Percentiles rank a stretch among this genome's conserved stretches.
Conservation (phyloP, 805 yeast genomes). For the Torulaspora gathmanii region DNA sequence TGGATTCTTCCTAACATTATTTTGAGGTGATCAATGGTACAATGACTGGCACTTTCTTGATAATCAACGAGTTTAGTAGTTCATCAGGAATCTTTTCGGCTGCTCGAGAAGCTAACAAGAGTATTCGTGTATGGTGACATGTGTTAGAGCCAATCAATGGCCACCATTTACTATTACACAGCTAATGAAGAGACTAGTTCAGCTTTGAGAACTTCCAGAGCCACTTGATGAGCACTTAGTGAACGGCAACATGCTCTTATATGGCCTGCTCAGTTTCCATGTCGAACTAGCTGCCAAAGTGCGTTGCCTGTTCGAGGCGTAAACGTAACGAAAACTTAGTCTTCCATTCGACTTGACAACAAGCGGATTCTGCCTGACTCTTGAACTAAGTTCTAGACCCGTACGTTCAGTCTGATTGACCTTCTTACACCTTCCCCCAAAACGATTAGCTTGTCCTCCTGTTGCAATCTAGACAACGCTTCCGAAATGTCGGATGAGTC, state of each 20-base stretch:
- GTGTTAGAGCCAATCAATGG: slow-evolving; percentile 8
- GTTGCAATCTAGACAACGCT: slow-evolving; percentile 59
- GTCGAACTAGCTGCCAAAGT: background rate
- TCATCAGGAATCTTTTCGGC: slow-evolving; percentile 4
- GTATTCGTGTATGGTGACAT: slow-evolving; percentile 1
- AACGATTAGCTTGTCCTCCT: slow-evolving; percentile 64
- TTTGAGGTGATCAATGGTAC: background rate
- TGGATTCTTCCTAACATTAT: slow-evolving; percentile 32
- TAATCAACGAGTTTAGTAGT: background rate
- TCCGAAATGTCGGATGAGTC: slow-evolving; percentile 70
- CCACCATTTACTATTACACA: slow-evolving; percentile 1
- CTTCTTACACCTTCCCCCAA: slow-evolving; percentile 71
- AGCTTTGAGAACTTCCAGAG: background rate
- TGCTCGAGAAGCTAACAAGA: slow-evolving; percentile 5
- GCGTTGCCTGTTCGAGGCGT: background rate
- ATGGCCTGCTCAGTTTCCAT: background rate
- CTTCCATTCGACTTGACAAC: background rate
- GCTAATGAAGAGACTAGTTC: background rate
- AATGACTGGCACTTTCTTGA: background rate
- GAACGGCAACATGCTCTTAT: background rate
- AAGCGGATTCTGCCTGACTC: background rate
- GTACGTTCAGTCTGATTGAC: slow-evolving; percentile 42
- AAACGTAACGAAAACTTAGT: background rate
- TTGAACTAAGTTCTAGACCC: slow-evolving; percentile 18
- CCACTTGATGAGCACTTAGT: background rate